These are phyloP conservation scores for Kondoa subrosea DNA, from an alignment of 768 basidiomycete genomes.

Conservation along the genomic window DNA sequence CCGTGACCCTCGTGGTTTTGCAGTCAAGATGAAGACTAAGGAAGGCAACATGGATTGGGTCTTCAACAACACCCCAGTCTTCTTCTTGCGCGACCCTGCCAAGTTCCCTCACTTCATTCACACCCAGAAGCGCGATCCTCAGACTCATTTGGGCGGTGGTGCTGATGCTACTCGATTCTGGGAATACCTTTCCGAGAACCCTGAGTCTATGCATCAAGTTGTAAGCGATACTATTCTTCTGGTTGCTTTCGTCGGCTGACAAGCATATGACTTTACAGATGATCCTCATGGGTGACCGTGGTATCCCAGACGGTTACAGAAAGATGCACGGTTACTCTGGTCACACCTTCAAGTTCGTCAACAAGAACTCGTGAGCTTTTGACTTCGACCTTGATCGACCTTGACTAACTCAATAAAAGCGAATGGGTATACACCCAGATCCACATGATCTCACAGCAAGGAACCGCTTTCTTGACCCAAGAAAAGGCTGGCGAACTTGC, in stretches of 20 bases:
- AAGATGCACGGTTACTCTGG: conserved; percentile 74
- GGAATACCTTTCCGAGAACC: conserved; percentile 39
- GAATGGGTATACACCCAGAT: conserved; percentile 33
- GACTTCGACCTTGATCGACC: background rate
- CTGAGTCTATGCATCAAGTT: conserved; percentile 37
- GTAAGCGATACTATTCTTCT: no score
- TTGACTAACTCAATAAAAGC: conserved; percentile 16
- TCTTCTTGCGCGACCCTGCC: conserved; percentile 33
- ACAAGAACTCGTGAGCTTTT: conserved; percentile 25
- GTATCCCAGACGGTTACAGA: conserved; percentile 43
- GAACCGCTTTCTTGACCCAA: conserved; percentile 48
- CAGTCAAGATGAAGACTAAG: conserved; percentile 36
- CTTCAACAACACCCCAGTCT: conserved; percentile 32
- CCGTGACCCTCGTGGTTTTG: conserved; percentile 36
- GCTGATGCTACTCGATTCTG: conserved; percentile 40
- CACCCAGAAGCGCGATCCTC: conserved; percentile 49
- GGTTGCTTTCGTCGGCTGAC: no score
- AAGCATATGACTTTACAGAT: no score
- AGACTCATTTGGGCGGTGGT: conserved; percentile 81
- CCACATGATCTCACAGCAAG: conserved; percentile 33
- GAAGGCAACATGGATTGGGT: conserved; percentile 37
- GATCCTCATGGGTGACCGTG: conserved; percentile 37
- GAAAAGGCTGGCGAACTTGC: conserved; percentile 49
- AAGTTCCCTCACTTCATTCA: conserved; percentile 39
- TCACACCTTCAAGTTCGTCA: conserved; percentile 36